Conservation (phyloP, 2,329 filamentous ascomycete genomes). For the Aureobasidium zeae region DNA sequence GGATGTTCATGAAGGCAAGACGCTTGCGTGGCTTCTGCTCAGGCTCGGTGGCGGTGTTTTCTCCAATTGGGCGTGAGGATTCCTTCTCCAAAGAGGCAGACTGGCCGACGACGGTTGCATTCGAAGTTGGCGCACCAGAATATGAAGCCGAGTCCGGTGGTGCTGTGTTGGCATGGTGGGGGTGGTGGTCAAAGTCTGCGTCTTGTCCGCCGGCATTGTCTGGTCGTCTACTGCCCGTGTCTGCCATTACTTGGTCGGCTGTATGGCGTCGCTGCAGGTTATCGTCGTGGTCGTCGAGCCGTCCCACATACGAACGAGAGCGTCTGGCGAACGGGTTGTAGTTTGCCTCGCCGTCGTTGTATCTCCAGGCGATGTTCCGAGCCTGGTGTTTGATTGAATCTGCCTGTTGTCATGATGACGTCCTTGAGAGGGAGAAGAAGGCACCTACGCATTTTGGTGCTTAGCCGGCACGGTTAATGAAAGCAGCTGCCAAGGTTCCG, state of each 20-base stretch:
- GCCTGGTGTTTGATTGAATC: conserved; percentile 19
- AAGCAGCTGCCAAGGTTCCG: conserved; percentile 7
- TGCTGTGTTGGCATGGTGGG: conserved; percentile 17
- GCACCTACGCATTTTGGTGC: conserved; percentile 17
- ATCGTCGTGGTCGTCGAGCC: conserved; percentile 14
- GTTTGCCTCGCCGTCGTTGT: conserved; percentile 17
- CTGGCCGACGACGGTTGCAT: conserved; percentile 2
- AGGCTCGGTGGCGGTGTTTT: neutral
- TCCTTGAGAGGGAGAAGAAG: conserved; percentile 2
- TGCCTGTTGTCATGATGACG: conserved; percentile 14
- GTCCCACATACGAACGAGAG: conserved; percentile 4
- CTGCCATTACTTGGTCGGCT: conserved; percentile 15
- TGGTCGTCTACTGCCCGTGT: conserved; percentile 2
- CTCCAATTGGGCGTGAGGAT: neutral
- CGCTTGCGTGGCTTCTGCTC: conserved; percentile 9
- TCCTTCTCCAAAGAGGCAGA: conserved; percentile 6
- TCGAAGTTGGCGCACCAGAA: conserved; percentile 5
- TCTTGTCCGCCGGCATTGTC: conserved; percentile 9
- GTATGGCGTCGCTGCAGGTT: conserved; percentile 10
- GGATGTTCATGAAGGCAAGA: conserved; percentile 2
- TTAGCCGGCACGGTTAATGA: neutral
- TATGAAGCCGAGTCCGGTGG: conserved; percentile 5
- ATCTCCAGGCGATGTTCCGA: conserved; percentile 17
- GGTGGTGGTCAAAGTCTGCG: conserved; percentile 15
- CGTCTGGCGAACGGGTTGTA: conserved; percentile 19